Percentiles rank a stretch among this genome's conserved stretches.
These are phyloP conservation scores for Stentor roeselii DNA, from an alignment of 73 alveolate species.

Conservation along the genomic window DNA sequence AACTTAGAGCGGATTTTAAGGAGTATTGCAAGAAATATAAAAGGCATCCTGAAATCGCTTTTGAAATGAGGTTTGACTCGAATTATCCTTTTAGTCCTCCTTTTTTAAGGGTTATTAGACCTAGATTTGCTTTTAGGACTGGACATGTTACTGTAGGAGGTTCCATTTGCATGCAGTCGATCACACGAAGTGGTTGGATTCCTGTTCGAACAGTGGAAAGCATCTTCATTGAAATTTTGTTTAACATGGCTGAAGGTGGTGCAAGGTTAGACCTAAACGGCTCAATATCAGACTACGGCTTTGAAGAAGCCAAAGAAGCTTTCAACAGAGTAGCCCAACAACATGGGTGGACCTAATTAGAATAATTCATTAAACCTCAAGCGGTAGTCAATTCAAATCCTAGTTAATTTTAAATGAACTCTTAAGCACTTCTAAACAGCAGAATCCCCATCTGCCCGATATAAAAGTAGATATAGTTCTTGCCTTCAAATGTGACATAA, in stretches of 20 bases:
- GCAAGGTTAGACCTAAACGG: constrained; percentile 46
- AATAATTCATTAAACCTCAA: too few relatives aligned
- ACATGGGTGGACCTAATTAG: constrained; percentile 53
- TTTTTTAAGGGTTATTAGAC: constrained; percentile 66
- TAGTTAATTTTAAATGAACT: too few relatives aligned
- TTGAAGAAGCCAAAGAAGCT: constrained; percentile 59
- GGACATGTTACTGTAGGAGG: constrained; percentile 84
- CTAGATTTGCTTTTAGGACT: constrained; percentile 66
- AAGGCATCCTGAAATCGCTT: constrained; percentile 36
- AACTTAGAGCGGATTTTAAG: constrained; percentile 5
- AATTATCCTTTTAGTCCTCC: constrained; percentile 62
- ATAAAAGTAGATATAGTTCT: constrained; percentile 94
- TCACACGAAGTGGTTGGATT: constrained; percentile 74
- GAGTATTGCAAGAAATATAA: background rate
- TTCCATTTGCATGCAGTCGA: constrained; percentile 61
- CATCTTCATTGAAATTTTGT: constrained; percentile 50
- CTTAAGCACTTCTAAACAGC: constrained; percentile 68
- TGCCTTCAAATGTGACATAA: constrained; percentile 86
- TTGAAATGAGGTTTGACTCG: constrained; percentile 37
- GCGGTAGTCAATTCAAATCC: too few relatives aligned
- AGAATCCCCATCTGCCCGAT: constrained; percentile 95
- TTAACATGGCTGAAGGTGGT: constrained; percentile 44
- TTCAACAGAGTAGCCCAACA: constrained; percentile 66
- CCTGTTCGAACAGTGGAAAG: constrained; percentile 59
- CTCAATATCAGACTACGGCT: constrained; percentile 34